phyloP scores from a whole-genome alignment of 2,329 filamentous ascomycete species.

The Hypomyces rosellus region DNA sequence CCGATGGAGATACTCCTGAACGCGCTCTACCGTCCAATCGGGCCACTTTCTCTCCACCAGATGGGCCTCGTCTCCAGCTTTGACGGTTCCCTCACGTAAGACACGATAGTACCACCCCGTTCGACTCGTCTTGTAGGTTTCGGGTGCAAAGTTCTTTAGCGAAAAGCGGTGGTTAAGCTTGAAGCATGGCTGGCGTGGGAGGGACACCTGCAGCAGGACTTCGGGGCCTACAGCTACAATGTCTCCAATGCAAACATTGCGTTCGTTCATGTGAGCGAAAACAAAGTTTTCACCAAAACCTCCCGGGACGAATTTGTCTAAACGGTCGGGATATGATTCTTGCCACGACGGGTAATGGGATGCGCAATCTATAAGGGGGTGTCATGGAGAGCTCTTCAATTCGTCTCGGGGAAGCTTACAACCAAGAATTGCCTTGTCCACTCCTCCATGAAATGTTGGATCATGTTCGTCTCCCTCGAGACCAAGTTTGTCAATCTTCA shows the following conservation, averaged over 20 bases:
- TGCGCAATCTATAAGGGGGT: conserved; percentile 44
- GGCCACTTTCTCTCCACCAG: conserved; percentile 51
- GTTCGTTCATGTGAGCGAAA: conserved; percentile 51
- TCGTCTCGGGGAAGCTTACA: conserved; percentile 33
- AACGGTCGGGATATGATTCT: conserved; percentile 43
- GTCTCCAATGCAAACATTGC: conserved; percentile 61
- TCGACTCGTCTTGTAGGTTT: conserved; percentile 49
- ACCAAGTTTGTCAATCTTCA: conserved; percentile 43
- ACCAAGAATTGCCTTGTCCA: conserved; percentile 57
- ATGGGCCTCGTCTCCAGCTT: conserved; percentile 49
- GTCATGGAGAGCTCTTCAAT: neutral
- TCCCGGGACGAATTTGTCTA: conserved; percentile 47
- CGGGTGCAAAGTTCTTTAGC: conserved; percentile 54
- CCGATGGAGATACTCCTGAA: conserved; percentile 57
- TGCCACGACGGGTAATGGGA: conserved; percentile 53
- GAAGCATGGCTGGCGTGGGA: conserved; percentile 60
- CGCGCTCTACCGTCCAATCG: conserved; percentile 54
- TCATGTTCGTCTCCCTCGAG: conserved; percentile 57
- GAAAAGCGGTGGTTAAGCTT: conserved; percentile 64
- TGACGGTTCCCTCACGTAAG: conserved; percentile 46
- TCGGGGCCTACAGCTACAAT: conserved; percentile 45
- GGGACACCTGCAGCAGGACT: conserved; percentile 50
- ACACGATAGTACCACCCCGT: conserved; percentile 64
- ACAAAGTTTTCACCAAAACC: conserved; percentile 62
- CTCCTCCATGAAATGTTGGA: conserved; percentile 53